Base-by-base conservation (phyloP, 208 protist species). In the Wallacemonas collosoma region DNA sequence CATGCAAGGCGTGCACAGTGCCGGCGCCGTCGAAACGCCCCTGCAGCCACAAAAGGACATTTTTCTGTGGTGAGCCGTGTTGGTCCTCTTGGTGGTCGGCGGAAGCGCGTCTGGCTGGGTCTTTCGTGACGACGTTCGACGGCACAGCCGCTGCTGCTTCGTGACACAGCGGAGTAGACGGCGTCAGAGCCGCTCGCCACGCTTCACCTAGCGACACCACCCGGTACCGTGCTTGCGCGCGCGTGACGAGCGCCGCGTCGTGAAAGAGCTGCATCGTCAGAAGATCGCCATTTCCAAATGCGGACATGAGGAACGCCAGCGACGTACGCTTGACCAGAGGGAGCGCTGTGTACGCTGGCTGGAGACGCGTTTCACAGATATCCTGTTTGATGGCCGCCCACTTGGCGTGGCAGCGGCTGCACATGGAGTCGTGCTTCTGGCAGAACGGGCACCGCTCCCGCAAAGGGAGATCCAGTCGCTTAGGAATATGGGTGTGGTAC, bases 361-460 rank as follows among this genome's bases (percentile, higher is more conserved):
- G 15, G 1, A 76, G 70, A 4, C 75, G 41, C 11, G 17, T 43
- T 2, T 65, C 36, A 17, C 72, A 73, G 44, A 73, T 75, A 3
- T 71, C 35, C 36, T 51, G 56, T 47, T 81, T 50, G 15, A 81
- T 43, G 35, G 60, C 75, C 26, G 44, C 54, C 86, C 86, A 88
- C 51, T 79, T 78, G 2, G 50, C 17, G 54, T 88, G 83, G 63
- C 82, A 87, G 9, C 75, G 65, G 53, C 74, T 81, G 69, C 86
- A 91, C 50, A 91, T 56, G 1, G 82, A 81, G 68, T 91, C 86
- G 73, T 84, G 77, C 62, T 79, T 82, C 53, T 75, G 76, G 56
- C 82, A 88, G 73, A 91, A 85, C 26, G 51, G 17, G 68, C 86
- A 91, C 12, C 82, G 77, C 41, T 83, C 38, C 15, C 53, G 4